phyloP scores from a whole-genome alignment of 164 flowering plant species.

The Tetracentron sinense region DNA sequence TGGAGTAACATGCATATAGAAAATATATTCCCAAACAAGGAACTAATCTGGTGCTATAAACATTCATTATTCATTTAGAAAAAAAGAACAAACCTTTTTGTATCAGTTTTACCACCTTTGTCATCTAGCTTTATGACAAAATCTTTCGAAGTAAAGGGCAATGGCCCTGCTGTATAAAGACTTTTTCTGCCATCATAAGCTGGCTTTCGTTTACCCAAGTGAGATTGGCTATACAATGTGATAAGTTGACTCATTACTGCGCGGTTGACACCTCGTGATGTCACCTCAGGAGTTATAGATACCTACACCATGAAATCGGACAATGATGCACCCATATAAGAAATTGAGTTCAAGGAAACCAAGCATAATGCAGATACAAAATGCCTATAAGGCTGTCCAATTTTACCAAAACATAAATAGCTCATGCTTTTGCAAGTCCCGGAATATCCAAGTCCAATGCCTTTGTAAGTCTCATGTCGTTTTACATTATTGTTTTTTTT shows the following conservation, averaged over 20 bases:
- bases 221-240: constrained; percentile 16
- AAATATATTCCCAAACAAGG: not conserved
- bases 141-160: constrained; percentile 58
- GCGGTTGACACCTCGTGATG: constrained; percentile 44
- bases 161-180: constrained; percentile 52
- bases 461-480: too few relatives aligned
- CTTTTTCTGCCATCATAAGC: constrained; percentile 80
- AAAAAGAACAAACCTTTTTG: constrained; percentile 15
- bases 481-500: too few relatives aligned
- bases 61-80: too few relatives aligned
- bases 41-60: not conserved
- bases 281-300: constrained; percentile 57
- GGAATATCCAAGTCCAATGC: too few relatives aligned
- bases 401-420: too few relatives aligned
- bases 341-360: not conserved
- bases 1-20: not conserved
- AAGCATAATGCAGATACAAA: not conserved
- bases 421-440: too few relatives aligned
- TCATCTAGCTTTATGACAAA: constrained; percentile 41
- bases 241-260: constrained; percentile 39
- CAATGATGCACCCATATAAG: not conserved
- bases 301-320: constrained; percentile 38
- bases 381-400: too few relatives aligned
- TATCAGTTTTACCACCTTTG: constrained; percentile 15
- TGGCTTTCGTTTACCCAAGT: constrained; percentile 36